Evolutionary conservation across 768 basidiomycete genomes (phyloP), one percentile per base, ranked within the genome.

Genomic region (Mycena capillaripes): DNA sequence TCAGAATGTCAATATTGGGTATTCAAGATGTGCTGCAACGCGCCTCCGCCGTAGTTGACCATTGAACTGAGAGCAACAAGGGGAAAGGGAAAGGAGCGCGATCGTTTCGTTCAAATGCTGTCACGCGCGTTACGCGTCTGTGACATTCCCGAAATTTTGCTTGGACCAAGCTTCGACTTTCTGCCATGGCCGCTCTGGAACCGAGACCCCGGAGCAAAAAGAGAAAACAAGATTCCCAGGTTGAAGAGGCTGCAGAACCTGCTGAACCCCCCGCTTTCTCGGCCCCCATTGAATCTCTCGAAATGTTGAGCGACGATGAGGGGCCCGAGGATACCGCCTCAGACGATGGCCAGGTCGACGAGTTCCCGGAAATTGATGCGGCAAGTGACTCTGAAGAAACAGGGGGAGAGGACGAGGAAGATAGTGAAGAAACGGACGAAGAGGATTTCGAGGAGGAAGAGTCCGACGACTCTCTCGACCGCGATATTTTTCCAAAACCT

Each of bases 11-110:
- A 62, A 60, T 63, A 58, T 25, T 14, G 21, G 7, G 34, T 21
- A 44, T 46, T 34, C 44, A 61, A 25, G 34, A 34, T 46, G 29
- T 52, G 40, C 4, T 29, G 17, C 21, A 61, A 75, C 92, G 46
- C 81, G 93, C 95, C 95, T 85, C 95, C 95, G 34, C 95, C 95
- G 80, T 95, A 95, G 78, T 93, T 93, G 8, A 95, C 94, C 94
- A 95, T 95, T 53, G 11, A 10, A 21, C 9, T 27, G 29, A 30
- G n/a, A n/a, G n/a, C n/a, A n/a, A n/a, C n/a, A n/a, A n/a, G n/a
- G n/a, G n/a, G n/a, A n/a, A n/a, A n/a, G n/a, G n/a, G 32, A 29
- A 25, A 16, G 16, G 17, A 5, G 14, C 19, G n/a, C 34, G 36
- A 40, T 53, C 50, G n/a, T n/a, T n/a, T n/a, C n/a, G n/a, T n/a